Evolutionary conservation across 2,329 filamentous ascomycete species (phyloP).

Genomic region (Colletotrichum musicola): DNA sequence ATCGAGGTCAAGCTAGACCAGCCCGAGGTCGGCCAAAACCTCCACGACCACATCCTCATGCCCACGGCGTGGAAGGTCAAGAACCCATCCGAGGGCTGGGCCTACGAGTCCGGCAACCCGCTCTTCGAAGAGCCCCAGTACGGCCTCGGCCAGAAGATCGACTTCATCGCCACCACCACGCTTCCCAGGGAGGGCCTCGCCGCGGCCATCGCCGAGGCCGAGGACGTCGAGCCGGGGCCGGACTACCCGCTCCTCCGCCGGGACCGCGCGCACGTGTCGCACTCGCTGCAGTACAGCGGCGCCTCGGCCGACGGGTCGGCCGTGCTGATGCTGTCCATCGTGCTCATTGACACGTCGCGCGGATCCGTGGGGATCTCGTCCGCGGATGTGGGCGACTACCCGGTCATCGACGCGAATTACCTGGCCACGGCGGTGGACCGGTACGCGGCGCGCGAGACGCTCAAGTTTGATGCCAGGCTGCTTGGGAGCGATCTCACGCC

Average conservation of each 20-base stretch:
- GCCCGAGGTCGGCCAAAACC: constrained; percentile 63
- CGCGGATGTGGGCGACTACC: constrained; percentile 38
- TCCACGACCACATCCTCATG: constrained; percentile 63
- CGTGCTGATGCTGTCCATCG: constrained; percentile 41
- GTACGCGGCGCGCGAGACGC: constrained; percentile 44
- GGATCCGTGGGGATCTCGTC: constrained; percentile 45
- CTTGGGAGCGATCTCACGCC: constrained; percentile 39
- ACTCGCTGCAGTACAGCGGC: constrained; percentile 18
- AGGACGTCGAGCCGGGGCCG: constrained; percentile 42
- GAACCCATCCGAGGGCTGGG: constrained; percentile 48
- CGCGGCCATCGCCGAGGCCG: constrained; percentile 50
- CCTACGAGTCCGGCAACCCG: constrained; percentile 47
- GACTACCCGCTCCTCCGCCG: constrained; percentile 48
- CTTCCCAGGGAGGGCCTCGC: constrained; percentile 46
- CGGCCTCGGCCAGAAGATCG: constrained; percentile 49
- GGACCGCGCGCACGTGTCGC: constrained; percentile 23
- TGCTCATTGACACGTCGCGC: constrained; percentile 45
- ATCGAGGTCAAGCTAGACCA: constrained; percentile 57
- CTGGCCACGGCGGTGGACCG: constrained; percentile 46
- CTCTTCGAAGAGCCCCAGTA: constrained; percentile 52
- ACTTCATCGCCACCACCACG: constrained; percentile 51
- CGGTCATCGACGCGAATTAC: constrained; percentile 48
- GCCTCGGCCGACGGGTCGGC: constrained; percentile 24
- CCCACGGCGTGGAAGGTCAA: constrained; percentile 47
- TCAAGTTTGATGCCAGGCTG: constrained; percentile 44